Evolutionary conservation across 148 eudicot species (phyloP).

Genomic region (Amaranthus hypochondriacus): DNA sequence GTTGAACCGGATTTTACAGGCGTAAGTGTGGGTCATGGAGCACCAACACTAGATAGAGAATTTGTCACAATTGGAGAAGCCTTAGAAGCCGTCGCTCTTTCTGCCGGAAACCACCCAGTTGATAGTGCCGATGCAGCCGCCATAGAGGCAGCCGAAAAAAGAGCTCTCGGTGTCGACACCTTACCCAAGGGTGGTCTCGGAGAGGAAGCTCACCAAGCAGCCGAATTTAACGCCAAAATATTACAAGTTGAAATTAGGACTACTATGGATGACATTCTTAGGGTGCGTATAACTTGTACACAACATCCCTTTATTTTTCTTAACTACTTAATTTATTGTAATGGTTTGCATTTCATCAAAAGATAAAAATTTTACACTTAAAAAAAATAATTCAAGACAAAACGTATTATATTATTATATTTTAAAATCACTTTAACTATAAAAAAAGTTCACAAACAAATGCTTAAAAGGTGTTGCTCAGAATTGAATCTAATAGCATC

Average conservation of each 20-base stretch:
- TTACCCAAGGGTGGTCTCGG: slow-evolving; percentile 10
- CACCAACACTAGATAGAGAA: background rate
- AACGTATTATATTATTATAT: no score
- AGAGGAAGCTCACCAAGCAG: slow-evolving; percentile 22
- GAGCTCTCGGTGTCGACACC: slow-evolving; percentile 21
- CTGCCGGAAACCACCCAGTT: slow-evolving; percentile 20
- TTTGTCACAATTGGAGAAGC: slow-evolving; percentile 30
- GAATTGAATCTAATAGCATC: no score
- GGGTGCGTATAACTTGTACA: slow-evolving; percentile 8
- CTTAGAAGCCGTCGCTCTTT: slow-evolving; percentile 23
- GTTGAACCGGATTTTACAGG: slow-evolving; percentile 11
- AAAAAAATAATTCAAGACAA: no score
- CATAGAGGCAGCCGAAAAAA: slow-evolving; percentile 26
- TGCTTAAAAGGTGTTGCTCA: no score
- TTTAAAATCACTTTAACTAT: no score
- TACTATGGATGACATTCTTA: slow-evolving; percentile 24
- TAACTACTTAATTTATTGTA: background rate
- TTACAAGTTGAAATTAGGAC: slow-evolving; percentile 6
- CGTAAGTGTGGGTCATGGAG: background rate
- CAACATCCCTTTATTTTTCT: background rate
- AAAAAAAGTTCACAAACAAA: no score
- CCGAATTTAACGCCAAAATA: slow-evolving; percentile 7
- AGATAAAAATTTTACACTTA: no score
- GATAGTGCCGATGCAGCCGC: slow-evolving; percentile 28
- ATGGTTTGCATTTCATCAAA: no score